Evolutionary conservation across 2,329 filamentous ascomycete species (phyloP), one percentile per base, ranked within the genome.

Genomic region (Atkinsonella hypoxylon): DNA sequence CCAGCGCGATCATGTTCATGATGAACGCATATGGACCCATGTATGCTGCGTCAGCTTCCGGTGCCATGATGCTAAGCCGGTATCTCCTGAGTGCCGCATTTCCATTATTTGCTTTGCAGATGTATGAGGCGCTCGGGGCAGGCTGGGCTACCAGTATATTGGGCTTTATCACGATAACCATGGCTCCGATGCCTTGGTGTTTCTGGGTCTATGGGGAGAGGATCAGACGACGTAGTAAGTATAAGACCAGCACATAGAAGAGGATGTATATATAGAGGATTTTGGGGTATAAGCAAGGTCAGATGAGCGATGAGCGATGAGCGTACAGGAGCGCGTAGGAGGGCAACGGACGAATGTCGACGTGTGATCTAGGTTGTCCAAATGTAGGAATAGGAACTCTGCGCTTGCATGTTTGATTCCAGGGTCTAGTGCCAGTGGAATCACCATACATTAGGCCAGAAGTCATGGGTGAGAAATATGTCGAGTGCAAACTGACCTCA

Each of bases 1-100:
- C 58, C 32, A 58, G 59, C 41, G 58, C 59, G 13, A 61, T 55
- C 38, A 53, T 62, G 31, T 61, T 61, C 42, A 61, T 61, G 60
- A 54, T 62, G 38, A 59, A 62, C 47, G 52, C 60, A 1, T 62
- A 61, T 44, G 59, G 60, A 3, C 60, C 60, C 2, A 43, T 61
- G 15, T 62, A 62, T 18, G 59, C 59, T 1, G 59, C 60, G 1
- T 61, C 58, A 1, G 59, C 59, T 5, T 61, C 59, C 1, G 57
- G 60, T 2, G 56, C 58, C 36, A 54, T 59, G 54, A 61, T 60
- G 58, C 48, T 59, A 11, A 60, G 53, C 30, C 54, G 59, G 11
- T 82, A 81, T 61, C 70, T 81, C 64, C 69, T 81, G 55, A 81
- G 81, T 57, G 74, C 73, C 9, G 78, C 77, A 12, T 81, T 81